phyloP scores from a whole-genome alignment of 192 early-diverging fungal genomes.

The Tieghemiomyces parasiticus region DNA sequence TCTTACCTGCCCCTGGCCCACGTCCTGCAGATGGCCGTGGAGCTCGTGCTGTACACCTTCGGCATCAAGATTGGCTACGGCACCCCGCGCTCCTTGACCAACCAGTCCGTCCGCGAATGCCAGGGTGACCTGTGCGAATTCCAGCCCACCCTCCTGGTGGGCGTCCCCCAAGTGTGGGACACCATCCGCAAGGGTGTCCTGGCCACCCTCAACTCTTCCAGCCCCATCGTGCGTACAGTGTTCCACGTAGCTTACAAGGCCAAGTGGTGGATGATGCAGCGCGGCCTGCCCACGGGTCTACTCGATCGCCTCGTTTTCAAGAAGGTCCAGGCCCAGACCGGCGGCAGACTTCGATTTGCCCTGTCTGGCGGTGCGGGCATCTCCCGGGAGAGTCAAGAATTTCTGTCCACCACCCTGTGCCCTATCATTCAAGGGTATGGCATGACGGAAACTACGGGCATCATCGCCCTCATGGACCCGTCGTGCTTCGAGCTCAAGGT shows the following conservation, averaged over 20 bases:
- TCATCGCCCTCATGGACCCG: conserved; percentile 50
- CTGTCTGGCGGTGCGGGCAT: conserved; percentile 84
- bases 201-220: conserved; percentile 36
- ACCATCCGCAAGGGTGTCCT: conserved; percentile 73
- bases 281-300: conserved; percentile 46
- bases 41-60: conserved; percentile 49
- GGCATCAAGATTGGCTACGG: conserved; percentile 54
- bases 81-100: conserved; percentile 53
- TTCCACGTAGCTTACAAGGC: conserved; percentile 61
- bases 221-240: conserved; percentile 41
- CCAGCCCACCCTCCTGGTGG: conserved; percentile 60
- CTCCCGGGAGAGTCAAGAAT: conserved; percentile 68
- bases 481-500: conserved; percentile 37
- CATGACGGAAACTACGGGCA: conserved; percentile 66
- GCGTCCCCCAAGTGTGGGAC: conserved; percentile 79
- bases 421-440: conserved; percentile 83
- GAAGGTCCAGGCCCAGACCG: conserved; percentile 65
- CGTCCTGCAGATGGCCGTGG: conserved; percentile 76
- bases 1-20: conserved; percentile 84
- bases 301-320: conserved; percentile 71
- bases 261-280: conserved; percentile 51
- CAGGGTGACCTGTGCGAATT: conserved; percentile 57
- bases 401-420: conserved; percentile 59
- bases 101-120: conserved; percentile 45
- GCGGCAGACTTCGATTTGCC: conserved; percentile 68